Evolutionary conservation across 768 basidiomycete genomes (phyloP).

Genomic region (Collybia sp.): DNA sequence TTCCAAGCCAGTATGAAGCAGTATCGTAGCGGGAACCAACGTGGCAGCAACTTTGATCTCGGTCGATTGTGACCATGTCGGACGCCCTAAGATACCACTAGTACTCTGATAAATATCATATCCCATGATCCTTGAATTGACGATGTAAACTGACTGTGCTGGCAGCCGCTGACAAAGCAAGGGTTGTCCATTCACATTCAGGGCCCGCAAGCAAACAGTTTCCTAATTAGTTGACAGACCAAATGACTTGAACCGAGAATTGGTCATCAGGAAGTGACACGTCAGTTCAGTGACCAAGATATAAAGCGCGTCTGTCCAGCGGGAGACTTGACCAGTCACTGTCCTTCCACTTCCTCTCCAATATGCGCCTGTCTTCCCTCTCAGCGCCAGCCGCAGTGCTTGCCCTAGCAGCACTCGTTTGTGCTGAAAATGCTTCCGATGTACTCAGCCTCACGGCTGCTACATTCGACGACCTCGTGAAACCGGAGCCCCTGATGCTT

Average conservation of each 20-base stretch:
- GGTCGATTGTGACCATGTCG: slow-evolving; percentile 22
- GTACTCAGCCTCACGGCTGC: slow-evolving; percentile 71
- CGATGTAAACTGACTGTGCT: too few species aligned
- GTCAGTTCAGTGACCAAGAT: slow-evolving; percentile 34
- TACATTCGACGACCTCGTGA: slow-evolving; percentile 65
- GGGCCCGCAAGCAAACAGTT: too few species aligned
- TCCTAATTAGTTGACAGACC: too few species aligned
- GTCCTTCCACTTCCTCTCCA: slow-evolving; percentile 22
- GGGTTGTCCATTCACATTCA: too few species aligned
- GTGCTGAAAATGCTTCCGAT: slow-evolving; percentile 68
- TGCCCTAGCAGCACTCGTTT: slow-evolving; percentile 43
- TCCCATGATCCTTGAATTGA: too few species aligned
- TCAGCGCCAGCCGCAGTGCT: slow-evolving; percentile 50
- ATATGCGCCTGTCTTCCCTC: slow-evolving; percentile 64
- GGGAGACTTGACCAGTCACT: too few species aligned
- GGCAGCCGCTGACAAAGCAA: too few species aligned
- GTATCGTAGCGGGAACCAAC: slow-evolving; percentile 62
- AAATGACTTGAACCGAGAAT: too few species aligned
- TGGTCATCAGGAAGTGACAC: slow-evolving; percentile 32
- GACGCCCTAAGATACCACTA: too few species aligned
- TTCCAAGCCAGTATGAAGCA: slow-evolving; percentile 46
- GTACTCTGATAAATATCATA: too few species aligned
- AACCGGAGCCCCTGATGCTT: slow-evolving; percentile 68
- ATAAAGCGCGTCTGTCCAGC: slow-evolving; percentile 15
- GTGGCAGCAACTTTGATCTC: slow-evolving; percentile 71